Evolutionary conservation across 768 basidiomycete species (phyloP), one percentile per base, ranked within the genome.

Genomic region (Psilocybe sp.): DNA sequence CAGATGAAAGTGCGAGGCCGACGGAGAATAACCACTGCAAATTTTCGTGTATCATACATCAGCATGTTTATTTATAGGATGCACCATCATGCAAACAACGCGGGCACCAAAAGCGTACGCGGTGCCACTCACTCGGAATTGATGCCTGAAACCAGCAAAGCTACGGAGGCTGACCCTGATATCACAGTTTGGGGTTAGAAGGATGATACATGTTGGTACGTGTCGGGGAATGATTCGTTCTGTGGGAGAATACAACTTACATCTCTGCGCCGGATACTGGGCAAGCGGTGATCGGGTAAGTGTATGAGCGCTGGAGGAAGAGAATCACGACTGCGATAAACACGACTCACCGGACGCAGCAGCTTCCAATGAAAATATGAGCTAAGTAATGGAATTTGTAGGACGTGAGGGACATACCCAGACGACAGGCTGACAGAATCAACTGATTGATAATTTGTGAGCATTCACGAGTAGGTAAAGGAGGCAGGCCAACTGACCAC

Each of bases 11-110:
- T 3, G 74, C 70, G n/a, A 81, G 67, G 4, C 79, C 79, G 36
- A 75, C 65, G 9, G 78, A 78, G 50, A 79, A 78, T 12, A 79
- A 58, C 78, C 78, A 80, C 78, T 80, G 23, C 23, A 28, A 28
- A 28, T 28, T 28, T 28, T 28, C n/a, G n/a, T n/a, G n/a, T n/a
- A n/a, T n/a, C n/a, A n/a, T n/a, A n/a, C n/a, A n/a, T n/a, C n/a
- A n/a, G n/a, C n/a, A n/a, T n/a, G n/a, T n/a, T n/a, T n/a, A n/a
- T n/a, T n/a, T n/a, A n/a, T n/a, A 7, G 23, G 7, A 28, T 28
- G 7, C 3, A 28, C 7, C 23, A 28, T 28, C 7, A 28, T 28
- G 23, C 23, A 4, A 7, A 7, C 23, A 7, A 28, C 4, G 7
- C 7, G 23, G 23, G 23, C 23, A 7, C 23, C 7, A 28, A 28